These are phyloP conservation scores for Arthromyces matolae DNA, from an alignment of 768 basidiomycete genomes.

Conservation along the genomic window DNA sequence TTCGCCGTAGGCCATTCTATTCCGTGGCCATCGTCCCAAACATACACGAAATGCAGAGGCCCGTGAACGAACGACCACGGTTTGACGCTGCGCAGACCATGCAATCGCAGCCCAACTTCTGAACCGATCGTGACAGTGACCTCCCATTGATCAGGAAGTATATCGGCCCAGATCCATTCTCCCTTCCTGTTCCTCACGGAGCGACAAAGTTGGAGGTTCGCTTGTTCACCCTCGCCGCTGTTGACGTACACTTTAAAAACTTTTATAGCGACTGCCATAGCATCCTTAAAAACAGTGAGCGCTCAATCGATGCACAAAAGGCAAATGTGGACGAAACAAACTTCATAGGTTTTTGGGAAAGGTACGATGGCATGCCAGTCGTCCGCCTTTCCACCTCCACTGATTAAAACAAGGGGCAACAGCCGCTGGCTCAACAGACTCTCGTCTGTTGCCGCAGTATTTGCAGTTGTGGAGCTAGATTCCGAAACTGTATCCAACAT, in stretches of 20 bases:
- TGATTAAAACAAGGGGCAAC: conserved; percentile 5
- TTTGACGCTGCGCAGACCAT: background rate
- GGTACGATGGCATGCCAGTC: conserved; percentile 12
- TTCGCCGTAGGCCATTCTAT: background rate
- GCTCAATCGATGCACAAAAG: background rate
- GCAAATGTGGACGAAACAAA: background rate
- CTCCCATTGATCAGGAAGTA: conserved; percentile 11
- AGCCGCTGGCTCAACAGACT: conserved; percentile 2
- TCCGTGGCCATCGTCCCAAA: background rate
- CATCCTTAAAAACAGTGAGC: conserved; percentile 3
- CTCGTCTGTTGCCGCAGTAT: background rate
- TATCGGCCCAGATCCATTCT: conserved; percentile 18
- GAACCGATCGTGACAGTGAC: background rate
- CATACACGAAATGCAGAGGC: background rate
- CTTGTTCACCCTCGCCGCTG: no score
- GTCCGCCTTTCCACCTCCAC: background rate
- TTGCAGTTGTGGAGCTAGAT: background rate
- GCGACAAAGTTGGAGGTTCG: conserved; percentile 11
- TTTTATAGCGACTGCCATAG: background rate
- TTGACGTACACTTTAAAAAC: conserved; percentile 4
- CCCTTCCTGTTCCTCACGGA: conserved; percentile 11
- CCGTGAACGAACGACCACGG: background rate
- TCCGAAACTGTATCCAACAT: no score
- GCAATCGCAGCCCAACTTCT: conserved; percentile 1
- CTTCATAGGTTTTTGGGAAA: conserved; percentile 13